Evolutionary conservation across 805 yeast species (phyloP), one percentile per base, ranked within the genome.

Genomic region (Metschnikowia santaceciliae): DNA sequence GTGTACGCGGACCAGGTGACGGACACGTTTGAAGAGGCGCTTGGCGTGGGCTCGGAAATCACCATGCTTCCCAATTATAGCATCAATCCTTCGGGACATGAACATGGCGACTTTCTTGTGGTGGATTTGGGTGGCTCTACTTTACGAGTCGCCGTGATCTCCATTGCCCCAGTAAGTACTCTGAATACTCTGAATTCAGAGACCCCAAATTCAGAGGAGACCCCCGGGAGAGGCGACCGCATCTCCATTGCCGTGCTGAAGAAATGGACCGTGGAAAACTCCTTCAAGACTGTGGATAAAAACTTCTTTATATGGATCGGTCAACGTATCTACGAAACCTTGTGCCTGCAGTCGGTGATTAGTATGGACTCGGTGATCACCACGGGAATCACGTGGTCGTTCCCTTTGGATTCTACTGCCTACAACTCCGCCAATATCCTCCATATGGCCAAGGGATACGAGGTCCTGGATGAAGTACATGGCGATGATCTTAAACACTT

Each of bases 371-470:
- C 52, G 4, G 33, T 45, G 2, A 65, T 78, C 32, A 63, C 63
- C 32, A 63, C 76, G 10, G 84, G 83, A 3, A 61, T 81, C 37
- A 74, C 83, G 4, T 80, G 84, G 83, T 77, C 82, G 5, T 82
- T 82, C 62, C 84, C 86, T 0, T 63, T 80, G 33, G 67, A 68
- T 23, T 72, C 75, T 48, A 62, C 70, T 0, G 57, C 69, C 20
- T 70, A 74, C 50, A 72, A 76, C 59, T 64, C 67, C 37, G 83
- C 80, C 1, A 68, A 67, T 39, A 74, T 85, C 37, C 65, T 71
- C 15, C 72, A 74, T 37, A 80, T 82, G 66, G 81, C 84, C n/a
- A 85, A 85, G 65, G 88, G 88, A 1, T 84, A 77, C 68, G 58
- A 61, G 10, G 60, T 84, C 48, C 57, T 72, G 3, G 67, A 69